A percentile compares a stretch with the other conserved stretches of the same genome.
These are phyloP conservation scores for Fusarium sp. DNA, from an alignment of 2,329 filamentous ascomycete genomes.

Conservation along the genomic window DNA sequence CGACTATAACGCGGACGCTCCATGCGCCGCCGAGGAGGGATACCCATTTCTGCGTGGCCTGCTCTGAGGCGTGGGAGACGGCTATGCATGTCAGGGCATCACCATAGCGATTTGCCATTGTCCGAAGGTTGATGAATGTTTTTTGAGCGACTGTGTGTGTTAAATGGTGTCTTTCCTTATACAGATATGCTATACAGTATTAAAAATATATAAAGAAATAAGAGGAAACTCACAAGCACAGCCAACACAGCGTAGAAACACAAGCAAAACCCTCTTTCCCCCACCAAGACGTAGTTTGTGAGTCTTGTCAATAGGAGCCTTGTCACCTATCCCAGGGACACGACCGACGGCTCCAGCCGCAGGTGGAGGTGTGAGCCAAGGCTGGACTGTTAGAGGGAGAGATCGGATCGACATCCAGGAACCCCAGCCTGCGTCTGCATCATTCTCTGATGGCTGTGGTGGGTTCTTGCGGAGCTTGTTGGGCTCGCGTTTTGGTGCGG, in stretches of 20 bases:
- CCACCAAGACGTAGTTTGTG: slow-evolving; percentile 54
- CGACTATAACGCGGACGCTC: slow-evolving; percentile 64
- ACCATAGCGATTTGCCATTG: slow-evolving; percentile 62
- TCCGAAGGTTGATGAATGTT: slow-evolving; percentile 64
- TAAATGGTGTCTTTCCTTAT: neutral
- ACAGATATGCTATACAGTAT: too few relatives aligned
- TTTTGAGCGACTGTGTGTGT: slow-evolving; percentile 60
- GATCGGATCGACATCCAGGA: slow-evolving; percentile 61
- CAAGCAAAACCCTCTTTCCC: slow-evolving; percentile 57
- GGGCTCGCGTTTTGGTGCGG: slow-evolving; percentile 42
- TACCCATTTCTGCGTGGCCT: slow-evolving; percentile 66
- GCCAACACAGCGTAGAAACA: slow-evolving; percentile 64
- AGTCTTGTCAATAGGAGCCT: slow-evolving; percentile 59
- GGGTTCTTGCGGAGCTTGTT: slow-evolving; percentile 48
- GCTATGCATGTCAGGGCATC: slow-evolving; percentile 63
- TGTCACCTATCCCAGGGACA: slow-evolving; percentile 58
- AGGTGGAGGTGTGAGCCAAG: slow-evolving; percentile 62
- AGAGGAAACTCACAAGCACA: slow-evolving; percentile 59
- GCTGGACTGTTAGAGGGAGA: slow-evolving; percentile 61
- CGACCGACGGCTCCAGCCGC: slow-evolving; percentile 58
- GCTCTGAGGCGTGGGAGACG: slow-evolving; percentile 65
- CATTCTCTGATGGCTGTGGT: slow-evolving; percentile 44
- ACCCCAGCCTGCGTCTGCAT: slow-evolving; percentile 49
- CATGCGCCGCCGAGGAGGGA: slow-evolving; percentile 66
- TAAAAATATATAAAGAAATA: neutral